These are phyloP conservation scores for Luzula sylvatica DNA, from an alignment of 176 grass and related monocot species.

Conservation along the genomic window DNA sequence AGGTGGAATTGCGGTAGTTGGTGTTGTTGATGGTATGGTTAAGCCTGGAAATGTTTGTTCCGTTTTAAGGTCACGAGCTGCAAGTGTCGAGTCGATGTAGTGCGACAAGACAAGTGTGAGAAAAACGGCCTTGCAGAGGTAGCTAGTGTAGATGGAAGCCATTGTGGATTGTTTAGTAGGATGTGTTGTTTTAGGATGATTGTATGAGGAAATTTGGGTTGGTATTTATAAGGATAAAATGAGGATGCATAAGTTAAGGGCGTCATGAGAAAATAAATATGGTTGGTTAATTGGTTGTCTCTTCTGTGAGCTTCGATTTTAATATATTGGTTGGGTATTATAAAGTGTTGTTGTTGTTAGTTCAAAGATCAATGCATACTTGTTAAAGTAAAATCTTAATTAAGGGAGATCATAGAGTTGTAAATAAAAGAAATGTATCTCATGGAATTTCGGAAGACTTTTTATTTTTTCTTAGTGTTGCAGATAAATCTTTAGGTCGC, in stretches of 20 bases:
- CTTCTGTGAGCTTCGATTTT: neutral
- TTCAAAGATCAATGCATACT: neutral
- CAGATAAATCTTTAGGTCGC: too few species aligned
- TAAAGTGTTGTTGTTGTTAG: neutral
- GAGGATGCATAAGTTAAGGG: neutral
- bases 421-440: too few species aligned
- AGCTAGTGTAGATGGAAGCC: neutral
- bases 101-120: neutral
- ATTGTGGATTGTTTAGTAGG: constrained; percentile 1
- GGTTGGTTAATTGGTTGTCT: neutral
- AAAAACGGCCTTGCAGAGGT: neutral
- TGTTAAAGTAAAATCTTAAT: constrained; percentile 8
- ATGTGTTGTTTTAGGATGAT: constrained; percentile 1
- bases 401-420: too few species aligned
- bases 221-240: constrained; percentile 3
- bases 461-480: too few species aligned
- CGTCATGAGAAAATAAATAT: constrained; percentile 7
- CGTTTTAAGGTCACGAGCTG: constrained; percentile 1
- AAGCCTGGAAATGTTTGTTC: constrained; percentile 11
- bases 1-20: neutral
- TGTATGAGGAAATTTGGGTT: neutral
- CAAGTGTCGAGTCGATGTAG: neutral
- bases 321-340: constrained; percentile 5
- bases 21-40: neutral
- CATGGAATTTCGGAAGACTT: too few species aligned